These are phyloP conservation scores for Tricholoma flavovirens DNA, from an alignment of 768 basidiomycete genomes.

Conservation along the genomic window DNA sequence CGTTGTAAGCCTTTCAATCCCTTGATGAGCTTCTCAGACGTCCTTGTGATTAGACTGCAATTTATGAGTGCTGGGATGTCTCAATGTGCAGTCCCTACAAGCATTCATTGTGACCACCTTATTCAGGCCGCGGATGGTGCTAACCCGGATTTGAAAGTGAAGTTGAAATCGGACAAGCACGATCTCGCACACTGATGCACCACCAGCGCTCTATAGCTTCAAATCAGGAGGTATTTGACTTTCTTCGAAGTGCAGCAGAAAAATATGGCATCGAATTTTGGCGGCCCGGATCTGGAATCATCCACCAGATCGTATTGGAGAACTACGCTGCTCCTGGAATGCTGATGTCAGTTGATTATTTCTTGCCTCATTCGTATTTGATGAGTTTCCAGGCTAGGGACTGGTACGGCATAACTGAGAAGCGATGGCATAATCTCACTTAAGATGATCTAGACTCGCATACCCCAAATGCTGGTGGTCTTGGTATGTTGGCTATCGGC, in stretches of 20 bases:
- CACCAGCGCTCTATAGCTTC: constrained; percentile 72
- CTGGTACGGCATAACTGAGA: constrained; percentile 42
- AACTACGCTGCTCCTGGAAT: constrained; percentile 96
- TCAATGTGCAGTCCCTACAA: constrained; percentile 78
- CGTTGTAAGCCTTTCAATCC: constrained; percentile 46
- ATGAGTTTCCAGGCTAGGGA: constrained; percentile 58
- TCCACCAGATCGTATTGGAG: constrained; percentile 97
- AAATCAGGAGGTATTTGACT: constrained; percentile 97
- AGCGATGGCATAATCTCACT: background rate
- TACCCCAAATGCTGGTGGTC: constrained; percentile 96
- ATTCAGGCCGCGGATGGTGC: constrained; percentile 94
- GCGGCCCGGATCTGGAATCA: constrained; percentile 93
- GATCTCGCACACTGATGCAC: background rate
- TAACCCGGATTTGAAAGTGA: constrained; percentile 74
- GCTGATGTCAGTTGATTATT: constrained; percentile 57
- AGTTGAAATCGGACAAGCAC: background rate
- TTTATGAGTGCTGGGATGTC: constrained; percentile 95
- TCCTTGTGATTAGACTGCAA: constrained; percentile 57
- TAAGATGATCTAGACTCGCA: constrained; percentile 65
- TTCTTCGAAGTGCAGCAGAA: constrained; percentile 84
- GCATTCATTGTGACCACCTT: constrained; percentile 97
- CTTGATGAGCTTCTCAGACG: background rate
- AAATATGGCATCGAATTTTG: constrained; percentile 98
- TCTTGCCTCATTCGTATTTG: constrained; percentile 3
- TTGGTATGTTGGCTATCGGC: constrained; percentile 94